A percentile compares a stretch with the other conserved stretches of the same genome.
Conservation (phyloP, 2,329 filamentous ascomycete genomes). For the Orbilia quercus region DNA sequence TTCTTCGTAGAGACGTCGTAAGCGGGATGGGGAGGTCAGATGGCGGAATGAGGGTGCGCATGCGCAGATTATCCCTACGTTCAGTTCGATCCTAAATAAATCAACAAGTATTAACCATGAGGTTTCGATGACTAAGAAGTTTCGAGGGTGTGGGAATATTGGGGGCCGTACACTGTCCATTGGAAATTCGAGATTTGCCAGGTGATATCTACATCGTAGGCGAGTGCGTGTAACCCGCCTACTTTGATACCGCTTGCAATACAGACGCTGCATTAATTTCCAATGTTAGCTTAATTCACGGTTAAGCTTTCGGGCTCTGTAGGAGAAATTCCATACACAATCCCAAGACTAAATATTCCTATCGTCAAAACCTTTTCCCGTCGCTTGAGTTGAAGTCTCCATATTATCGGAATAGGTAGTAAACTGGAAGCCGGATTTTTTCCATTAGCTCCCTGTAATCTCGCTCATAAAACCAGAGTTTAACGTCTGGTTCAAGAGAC, state of each 20-base stretch:
- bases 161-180: slow-evolving; percentile 40
- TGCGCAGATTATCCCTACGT: slow-evolving; percentile 48
- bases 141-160: neutral
- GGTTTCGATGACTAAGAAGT: neutral
- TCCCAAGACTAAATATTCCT: slow-evolving; percentile 41
- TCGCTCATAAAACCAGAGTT: too few species aligned
- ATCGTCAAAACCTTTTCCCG: slow-evolving; percentile 42
- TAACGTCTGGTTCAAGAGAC: too few species aligned
- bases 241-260: slow-evolving; percentile 49
- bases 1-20: slow-evolving; percentile 41
- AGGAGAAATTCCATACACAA: slow-evolving; percentile 29
- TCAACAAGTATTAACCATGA: neutral
- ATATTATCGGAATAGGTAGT: slow-evolving; percentile 41
- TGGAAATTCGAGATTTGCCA: slow-evolving; percentile 45
- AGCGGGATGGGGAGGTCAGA: slow-evolving; percentile 28
- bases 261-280: slow-evolving; percentile 28
- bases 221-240: slow-evolving; percentile 21
- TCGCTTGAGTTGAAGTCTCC: slow-evolving; percentile 41
- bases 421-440: neutral
- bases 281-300: too few species aligned
- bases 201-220: slow-evolving; percentile 37
- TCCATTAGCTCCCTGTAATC: too few species aligned
- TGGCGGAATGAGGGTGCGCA: slow-evolving; percentile 39
- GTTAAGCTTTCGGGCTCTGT: too few species aligned
- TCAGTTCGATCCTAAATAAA: slow-evolving; percentile 35